Conservation (phyloP, 1,284 basidiomycete genomes). For the Boletellus deceptivus region DNA sequence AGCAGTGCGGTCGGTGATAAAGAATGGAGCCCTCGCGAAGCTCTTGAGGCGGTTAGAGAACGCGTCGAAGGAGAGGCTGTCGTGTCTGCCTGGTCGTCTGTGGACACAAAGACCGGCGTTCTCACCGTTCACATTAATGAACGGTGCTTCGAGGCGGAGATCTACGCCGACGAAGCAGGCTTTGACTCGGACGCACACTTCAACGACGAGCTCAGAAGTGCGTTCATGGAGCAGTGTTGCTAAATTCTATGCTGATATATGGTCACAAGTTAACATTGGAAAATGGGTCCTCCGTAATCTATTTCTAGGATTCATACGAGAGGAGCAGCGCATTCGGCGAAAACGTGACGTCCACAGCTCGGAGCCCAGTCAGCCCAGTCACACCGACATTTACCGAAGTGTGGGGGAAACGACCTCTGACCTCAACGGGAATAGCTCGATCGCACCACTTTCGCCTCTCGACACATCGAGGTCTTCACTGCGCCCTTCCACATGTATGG, state of each 20-base stretch:
- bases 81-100: slow-evolving; percentile 81
- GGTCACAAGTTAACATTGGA: slow-evolving; percentile 68
- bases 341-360: slow-evolving; percentile 29
- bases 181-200: slow-evolving; percentile 55
- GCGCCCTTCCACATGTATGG: slow-evolving; percentile 15
- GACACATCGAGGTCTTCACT: slow-evolving; percentile 25
- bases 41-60: slow-evolving; percentile 82
- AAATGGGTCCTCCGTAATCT: slow-evolving; percentile 79
- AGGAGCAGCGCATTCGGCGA: slow-evolving; percentile 53
- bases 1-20: slow-evolving; percentile 34
- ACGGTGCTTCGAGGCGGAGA: slow-evolving; percentile 89
- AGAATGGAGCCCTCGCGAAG: slow-evolving; percentile 72
- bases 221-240: slow-evolving; percentile 34
- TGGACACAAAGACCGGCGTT: slow-evolving; percentile 88
- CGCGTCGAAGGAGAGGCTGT: slow-evolving; percentile 92
- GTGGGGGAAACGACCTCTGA: slow-evolving; percentile 33
- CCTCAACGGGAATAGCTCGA: slow-evolving; percentile 24
- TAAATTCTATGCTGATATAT: slow-evolving; percentile 13
- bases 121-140: slow-evolving; percentile 89
- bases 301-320: slow-evolving; percentile 67
- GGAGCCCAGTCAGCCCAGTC: slow-evolving; percentile 19
- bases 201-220: slow-evolving; percentile 79
- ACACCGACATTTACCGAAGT: slow-evolving; percentile 22
- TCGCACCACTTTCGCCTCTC: slow-evolving; percentile 32
- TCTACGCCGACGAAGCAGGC: slow-evolving; percentile 90